Evolutionary conservation across 345 rosid genomes (phyloP).

Genomic region (Eucalyptus coolabah): DNA sequence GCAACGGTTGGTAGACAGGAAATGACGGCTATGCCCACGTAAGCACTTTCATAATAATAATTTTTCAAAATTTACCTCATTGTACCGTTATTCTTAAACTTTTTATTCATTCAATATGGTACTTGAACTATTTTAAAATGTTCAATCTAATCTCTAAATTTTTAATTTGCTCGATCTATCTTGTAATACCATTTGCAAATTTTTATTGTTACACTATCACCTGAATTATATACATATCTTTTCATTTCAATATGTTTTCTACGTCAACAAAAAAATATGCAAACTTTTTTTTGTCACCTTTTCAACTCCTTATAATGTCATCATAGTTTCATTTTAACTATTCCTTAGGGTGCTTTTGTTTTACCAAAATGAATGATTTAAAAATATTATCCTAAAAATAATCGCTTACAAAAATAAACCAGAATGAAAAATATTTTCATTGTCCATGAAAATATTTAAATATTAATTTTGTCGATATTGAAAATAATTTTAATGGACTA

Average conservation of each 20-base stretch:
- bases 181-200: neutral
- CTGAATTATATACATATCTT: neutral
- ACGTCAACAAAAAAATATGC: neutral
- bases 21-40: neutral
- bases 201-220: neutral
- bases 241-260: neutral
- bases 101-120: neutral
- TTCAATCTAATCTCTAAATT: neutral
- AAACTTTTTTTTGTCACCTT: neutral
- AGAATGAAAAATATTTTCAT: rapidly evolving
- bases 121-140: neutral
- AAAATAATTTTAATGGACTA: too few species aligned
- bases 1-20: neutral
- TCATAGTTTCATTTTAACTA: neutral
- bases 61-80: neutral
- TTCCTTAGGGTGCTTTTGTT: too few species aligned
- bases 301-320: neutral
- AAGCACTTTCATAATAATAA: neutral
- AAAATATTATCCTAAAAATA: too few species aligned
- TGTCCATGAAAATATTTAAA: too few species aligned
- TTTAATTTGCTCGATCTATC: neutral
- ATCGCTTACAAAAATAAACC: too few species aligned
- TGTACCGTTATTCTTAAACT: neutral
- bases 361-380: too few species aligned
- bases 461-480: too few species aligned